Evolutionary conservation across 2,329 filamentous ascomycete species (phyloP).

Genomic region (Aspergillus transmontanensis): DNA sequence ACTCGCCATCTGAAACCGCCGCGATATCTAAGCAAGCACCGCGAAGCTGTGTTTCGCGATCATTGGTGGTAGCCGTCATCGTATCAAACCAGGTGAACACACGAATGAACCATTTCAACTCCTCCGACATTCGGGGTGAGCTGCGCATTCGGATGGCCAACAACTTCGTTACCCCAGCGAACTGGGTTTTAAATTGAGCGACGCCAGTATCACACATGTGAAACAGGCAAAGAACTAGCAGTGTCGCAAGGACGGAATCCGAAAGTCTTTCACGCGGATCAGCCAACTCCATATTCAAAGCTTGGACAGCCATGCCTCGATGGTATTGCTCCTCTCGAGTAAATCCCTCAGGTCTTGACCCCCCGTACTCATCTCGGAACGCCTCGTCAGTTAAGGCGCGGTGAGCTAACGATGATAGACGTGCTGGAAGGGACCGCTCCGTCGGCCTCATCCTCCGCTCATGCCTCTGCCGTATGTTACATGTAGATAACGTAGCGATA

Average conservation of each 20-base stretch:
- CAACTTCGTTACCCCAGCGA: constrained; percentile 90
- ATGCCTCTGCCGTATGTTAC: constrained; percentile 83
- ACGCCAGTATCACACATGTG: constrained; percentile 92
- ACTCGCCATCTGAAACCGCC: constrained; percentile 66
- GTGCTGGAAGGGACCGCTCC: constrained; percentile 52
- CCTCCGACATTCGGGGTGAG: constrained; percentile 66
- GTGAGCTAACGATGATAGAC: constrained; percentile 51
- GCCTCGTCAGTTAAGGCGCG: constrained; percentile 43
- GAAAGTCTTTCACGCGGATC: constrained; percentile 74
- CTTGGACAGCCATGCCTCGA: constrained; percentile 78
- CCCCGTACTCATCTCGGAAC: constrained; percentile 42
- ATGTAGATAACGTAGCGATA: constrained; percentile 84
- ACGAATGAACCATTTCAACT: constrained; percentile 77
- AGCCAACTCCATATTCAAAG: constrained; percentile 81
- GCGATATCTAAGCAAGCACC: constrained; percentile 65
- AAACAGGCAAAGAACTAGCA: constrained; percentile 86
- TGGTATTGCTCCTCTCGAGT: constrained; percentile 78
- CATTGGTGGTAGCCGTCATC: constrained; percentile 87
- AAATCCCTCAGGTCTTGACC: constrained; percentile 58
- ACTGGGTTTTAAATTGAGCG: constrained; percentile 89
- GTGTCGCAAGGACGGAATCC: constrained; percentile 84
- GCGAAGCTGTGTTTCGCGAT: constrained; percentile 80
- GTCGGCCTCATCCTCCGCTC: constrained; percentile 58
- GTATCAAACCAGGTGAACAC: constrained; percentile 95
- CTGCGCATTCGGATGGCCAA: constrained; percentile 71